Evolutionary conservation across 2,329 filamentous ascomycete genomes (phyloP).

Genomic region (Pseudovirgaria hyperparasitica): DNA sequence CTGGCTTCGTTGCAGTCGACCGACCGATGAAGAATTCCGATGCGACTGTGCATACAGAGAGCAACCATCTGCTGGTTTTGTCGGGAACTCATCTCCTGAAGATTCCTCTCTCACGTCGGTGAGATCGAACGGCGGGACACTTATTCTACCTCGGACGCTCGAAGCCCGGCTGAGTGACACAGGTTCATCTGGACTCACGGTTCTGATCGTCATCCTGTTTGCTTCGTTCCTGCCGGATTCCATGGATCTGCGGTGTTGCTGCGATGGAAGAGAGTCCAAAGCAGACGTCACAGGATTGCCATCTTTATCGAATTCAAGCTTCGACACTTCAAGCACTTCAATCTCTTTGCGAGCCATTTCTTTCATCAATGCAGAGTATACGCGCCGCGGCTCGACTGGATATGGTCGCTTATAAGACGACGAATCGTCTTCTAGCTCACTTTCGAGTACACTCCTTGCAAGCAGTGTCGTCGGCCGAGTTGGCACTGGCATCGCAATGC

Average conservation of each 20-base stretch:
- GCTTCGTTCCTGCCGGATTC: slow-evolving; percentile 12
- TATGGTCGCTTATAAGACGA: too few relatives aligned
- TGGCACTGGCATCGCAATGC: slow-evolving; percentile 3
- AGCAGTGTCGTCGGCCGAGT: slow-evolving; percentile 11
- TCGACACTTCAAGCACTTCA: slow-evolving; percentile 13
- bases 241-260: slow-evolving; percentile 16
- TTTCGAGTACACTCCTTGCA: too few relatives aligned
- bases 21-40: slow-evolving; percentile 5
- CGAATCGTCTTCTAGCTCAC: slow-evolving; percentile 12
- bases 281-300: slow-evolving; percentile 4
- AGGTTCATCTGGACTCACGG: slow-evolving; percentile 17
- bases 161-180: slow-evolving; percentile 5
- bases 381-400: slow-evolving; percentile 20
- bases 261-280: slow-evolving; percentile 3
- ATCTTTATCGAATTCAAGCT: slow-evolving; percentile 6
- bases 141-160: slow-evolving; percentile 4
- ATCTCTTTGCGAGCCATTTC: too few relatives aligned
- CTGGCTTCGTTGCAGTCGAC: slow-evolving; percentile 2
- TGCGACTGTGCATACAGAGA: slow-evolving; percentile 1
- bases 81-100: slow-evolving; percentile 3
- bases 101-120: too few relatives aligned
- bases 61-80: slow-evolving; percentile 1
- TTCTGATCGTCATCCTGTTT: slow-evolving; percentile 23
- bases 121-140: slow-evolving; percentile 6
- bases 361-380: slow-evolving; percentile 23